Percentiles rank a stretch among this genome's conserved stretches.
Conservation (phyloP, 2,329 filamentous ascomycete species). For the Achaetomium macrosporum region DNA sequence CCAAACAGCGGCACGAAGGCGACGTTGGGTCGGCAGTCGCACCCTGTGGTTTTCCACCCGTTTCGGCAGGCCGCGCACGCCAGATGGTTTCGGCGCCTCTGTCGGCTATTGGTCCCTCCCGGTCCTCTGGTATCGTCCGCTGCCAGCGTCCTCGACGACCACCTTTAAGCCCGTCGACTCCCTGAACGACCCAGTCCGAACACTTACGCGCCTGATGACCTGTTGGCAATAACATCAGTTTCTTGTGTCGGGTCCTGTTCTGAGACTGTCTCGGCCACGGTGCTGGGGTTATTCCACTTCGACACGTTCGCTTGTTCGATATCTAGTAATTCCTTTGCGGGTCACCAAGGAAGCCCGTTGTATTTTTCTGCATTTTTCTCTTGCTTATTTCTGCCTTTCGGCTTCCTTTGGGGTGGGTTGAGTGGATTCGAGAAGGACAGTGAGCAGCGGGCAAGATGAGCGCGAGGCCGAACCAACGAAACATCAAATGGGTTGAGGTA, state of each 20-base stretch:
- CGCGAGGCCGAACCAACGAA: constrained; percentile 21
- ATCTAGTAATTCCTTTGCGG: not conserved
- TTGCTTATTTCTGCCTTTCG: not conserved
- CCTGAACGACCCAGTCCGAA: not conserved
- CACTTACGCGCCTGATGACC: not conserved
- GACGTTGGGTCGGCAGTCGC: not conserved
- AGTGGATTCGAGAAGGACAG: not conserved
- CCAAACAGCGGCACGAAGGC: no score
- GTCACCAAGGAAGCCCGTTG: not conserved
- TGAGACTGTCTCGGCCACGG: constrained; percentile 1
- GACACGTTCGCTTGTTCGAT: not conserved
- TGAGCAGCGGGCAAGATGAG: constrained; percentile 4
- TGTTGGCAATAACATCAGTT: not conserved
- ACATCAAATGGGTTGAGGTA: constrained; percentile 31
- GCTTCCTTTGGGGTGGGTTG: not conserved
- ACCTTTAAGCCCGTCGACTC: no score
- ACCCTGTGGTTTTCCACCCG: not conserved
- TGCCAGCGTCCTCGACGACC: not conserved
- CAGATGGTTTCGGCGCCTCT: constrained; percentile 2
- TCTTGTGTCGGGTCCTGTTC: not conserved
- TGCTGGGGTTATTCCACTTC: constrained; percentile 1
- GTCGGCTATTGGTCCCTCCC: not conserved
- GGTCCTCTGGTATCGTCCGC: not conserved
- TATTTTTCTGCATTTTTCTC: not conserved
- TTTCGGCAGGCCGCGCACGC: not conserved